Evolutionary conservation across 192 early-diverging fungal species (phyloP), one percentile per base, ranked within the genome.

Genomic region (Allomyces macrogynus): DNA sequence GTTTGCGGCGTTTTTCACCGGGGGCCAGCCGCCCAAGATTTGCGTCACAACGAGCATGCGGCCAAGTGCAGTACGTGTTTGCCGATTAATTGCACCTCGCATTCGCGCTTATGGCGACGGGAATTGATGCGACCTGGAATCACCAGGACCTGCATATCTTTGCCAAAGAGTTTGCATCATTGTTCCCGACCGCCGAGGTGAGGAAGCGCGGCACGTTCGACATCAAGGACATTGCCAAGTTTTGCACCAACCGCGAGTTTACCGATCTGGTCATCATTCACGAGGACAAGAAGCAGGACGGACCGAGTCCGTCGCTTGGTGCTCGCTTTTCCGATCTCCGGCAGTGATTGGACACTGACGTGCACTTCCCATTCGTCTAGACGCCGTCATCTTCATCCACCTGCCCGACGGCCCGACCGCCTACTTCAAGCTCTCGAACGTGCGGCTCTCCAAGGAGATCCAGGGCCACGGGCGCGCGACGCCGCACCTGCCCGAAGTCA

Each of bases 341-440:
- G 43, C 9, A n/a, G n/a, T 16, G 23, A 24, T 25, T 3, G 9
- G 57, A 62, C 65, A 32, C 32, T 24, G 18, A 23, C 43, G 24
- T 8, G 12, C 64, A 40, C 23, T 68, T 23, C 14, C 27, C 60
- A 66, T 24, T 44, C 25, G 23, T 64, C 11, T 66, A 90, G 86
- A 90, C 68, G 87, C 89, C 16, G 66, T 97, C 26, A 97, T 92
- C 3, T 63, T 97, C 63, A 87, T 99, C 61, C 96, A 99, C 74
- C 79, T 99, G 61, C 96, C 96, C 10, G 75, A 94, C 64, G 96
- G 96, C 5, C 96, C 96, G 14, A 95, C 96, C 23, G 93, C 93
- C 23, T 86, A 99, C 65, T 99, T 95, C 78, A 90, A 91, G 66
- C 80, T 99, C 65, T 84, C 87, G 44, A 84, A 81, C 62, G 84